These are phyloP conservation scores for Cardiospermum halicacabum DNA, from an alignment of 345 rosid species.

Conservation along the genomic window DNA sequence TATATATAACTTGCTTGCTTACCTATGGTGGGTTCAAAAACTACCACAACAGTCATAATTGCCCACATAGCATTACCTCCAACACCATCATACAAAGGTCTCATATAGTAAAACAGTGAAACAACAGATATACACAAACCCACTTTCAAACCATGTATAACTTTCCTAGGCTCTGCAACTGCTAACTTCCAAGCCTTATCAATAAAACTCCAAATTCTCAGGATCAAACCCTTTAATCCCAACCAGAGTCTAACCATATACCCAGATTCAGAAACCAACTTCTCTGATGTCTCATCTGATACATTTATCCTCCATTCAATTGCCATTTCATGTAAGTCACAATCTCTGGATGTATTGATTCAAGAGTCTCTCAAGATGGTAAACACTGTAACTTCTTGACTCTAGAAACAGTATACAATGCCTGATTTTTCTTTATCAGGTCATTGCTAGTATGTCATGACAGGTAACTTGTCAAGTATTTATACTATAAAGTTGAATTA, in stretches of 20 bases:
- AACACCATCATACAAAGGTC: constrained; percentile 60
- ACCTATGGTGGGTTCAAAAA: constrained; percentile 65
- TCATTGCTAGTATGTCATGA: neutral
- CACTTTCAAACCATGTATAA: constrained; percentile 59
- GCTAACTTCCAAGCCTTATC: constrained; percentile 55
- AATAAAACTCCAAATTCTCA: constrained; percentile 25
- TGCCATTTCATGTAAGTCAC: neutral
- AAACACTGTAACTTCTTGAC: neutral
- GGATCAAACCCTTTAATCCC: constrained; percentile 22
- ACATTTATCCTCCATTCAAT: constrained; percentile 65
- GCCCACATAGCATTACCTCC: constrained; percentile 80
- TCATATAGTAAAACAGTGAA: constrained; percentile 63
- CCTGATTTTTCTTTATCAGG: neutral
- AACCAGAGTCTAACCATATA: constrained; percentile 19
- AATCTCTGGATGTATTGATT: neutral
- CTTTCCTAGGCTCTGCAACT: constrained; percentile 60
- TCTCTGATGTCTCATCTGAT: constrained; percentile 32
- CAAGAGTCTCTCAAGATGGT: neutral
- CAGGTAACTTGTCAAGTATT: neutral
- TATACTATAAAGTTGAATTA: neutral
- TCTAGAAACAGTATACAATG: neutral
- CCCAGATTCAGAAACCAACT: constrained; percentile 25
- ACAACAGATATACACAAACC: constrained; percentile 66
- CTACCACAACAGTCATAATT: constrained; percentile 74
- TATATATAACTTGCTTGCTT: constrained; percentile 32